Evolutionary conservation across 352 stramenopile genomes (phyloP).

Genomic region (Phytopythium kandeliae): DNA sequence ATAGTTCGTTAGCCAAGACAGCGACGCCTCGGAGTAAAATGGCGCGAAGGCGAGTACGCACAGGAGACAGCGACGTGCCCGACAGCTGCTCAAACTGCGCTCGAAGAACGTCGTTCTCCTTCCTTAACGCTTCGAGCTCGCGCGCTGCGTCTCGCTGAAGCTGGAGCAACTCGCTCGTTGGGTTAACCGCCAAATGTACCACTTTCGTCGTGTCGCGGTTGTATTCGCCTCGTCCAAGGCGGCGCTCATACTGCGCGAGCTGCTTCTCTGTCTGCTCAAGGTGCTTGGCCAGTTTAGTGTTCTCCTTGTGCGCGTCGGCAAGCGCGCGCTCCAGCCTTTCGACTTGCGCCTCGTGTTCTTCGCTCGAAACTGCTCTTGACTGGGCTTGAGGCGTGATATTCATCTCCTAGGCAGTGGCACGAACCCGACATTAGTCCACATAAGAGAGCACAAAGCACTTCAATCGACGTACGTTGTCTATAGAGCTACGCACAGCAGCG

Average conservation of each 20-base stretch:
- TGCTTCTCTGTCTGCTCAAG: slow-evolving; percentile 65
- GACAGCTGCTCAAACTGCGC: slow-evolving; percentile 33
- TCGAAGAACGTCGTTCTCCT: slow-evolving; percentile 54
- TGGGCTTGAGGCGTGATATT: no score
- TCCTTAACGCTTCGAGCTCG: slow-evolving; percentile 36
- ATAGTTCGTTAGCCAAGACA: slow-evolving; percentile 13
- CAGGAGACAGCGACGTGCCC: slow-evolving; percentile 21
- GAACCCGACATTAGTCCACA: no score
- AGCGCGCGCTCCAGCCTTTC: slow-evolving; percentile 43
- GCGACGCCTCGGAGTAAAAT: neutral
- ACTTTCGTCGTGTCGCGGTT: slow-evolving; percentile 84
- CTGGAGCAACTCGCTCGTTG: slow-evolving; percentile 61
- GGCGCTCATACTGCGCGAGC: slow-evolving; percentile 60
- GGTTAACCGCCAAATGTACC: slow-evolving; percentile 82
- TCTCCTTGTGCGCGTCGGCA: slow-evolving; percentile 31
- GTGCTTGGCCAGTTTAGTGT: slow-evolving; percentile 42
- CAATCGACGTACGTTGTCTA: neutral
- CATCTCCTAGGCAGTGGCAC: no score
- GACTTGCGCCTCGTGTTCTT: slow-evolving; percentile 46
- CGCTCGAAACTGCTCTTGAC: slow-evolving; percentile 30
- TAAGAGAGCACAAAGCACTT: no score
- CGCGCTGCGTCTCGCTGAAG: slow-evolving; percentile 21
- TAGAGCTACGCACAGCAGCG: neutral
- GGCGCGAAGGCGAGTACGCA: slow-evolving; percentile 12
- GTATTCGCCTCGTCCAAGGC: slow-evolving; percentile 67